Percentiles rank a stretch among this genome's conserved stretches.
These are phyloP conservation scores for Aspergillus chevalieri DNA, from an alignment of 2,329 filamentous ascomycete genomes.

Conservation along the genomic window DNA sequence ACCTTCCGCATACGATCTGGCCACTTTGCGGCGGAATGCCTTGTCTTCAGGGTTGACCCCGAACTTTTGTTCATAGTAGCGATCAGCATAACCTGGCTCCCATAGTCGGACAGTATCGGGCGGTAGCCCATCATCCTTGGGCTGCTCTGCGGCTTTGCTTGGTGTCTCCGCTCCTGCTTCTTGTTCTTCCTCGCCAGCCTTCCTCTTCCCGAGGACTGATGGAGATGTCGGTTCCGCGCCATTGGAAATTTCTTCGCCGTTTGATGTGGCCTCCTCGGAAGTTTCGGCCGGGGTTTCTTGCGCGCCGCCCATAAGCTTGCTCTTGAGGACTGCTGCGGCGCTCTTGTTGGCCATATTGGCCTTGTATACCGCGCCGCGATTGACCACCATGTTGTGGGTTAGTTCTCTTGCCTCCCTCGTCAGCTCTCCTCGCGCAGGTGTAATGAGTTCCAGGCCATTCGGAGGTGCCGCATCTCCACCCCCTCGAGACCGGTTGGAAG, in stretches of 20 bases:
- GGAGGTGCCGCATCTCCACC: slow-evolving; percentile 33
- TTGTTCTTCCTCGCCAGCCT: slow-evolving; percentile 62
- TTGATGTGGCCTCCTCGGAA: slow-evolving; percentile 18
- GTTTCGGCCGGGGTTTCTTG: slow-evolving; percentile 17
- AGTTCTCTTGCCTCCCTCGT: slow-evolving; percentile 54
- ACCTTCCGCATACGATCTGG: slow-evolving; percentile 85
- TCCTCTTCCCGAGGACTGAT: slow-evolving; percentile 48
- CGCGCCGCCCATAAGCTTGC: slow-evolving; percentile 57
- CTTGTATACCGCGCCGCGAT: slow-evolving; percentile 59
- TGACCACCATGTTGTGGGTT: slow-evolving; percentile 84
- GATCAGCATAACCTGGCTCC: slow-evolving; percentile 91
- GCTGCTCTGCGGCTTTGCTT: slow-evolving; percentile 49
- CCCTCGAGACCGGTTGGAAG: slow-evolving; percentile 19
- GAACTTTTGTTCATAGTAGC: slow-evolving; percentile 98
- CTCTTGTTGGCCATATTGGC: slow-evolving; percentile 86
- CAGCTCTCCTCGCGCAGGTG: slow-evolving; percentile 50
- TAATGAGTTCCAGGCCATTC: slow-evolving; percentile 51
- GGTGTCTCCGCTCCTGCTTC: slow-evolving; percentile 51
- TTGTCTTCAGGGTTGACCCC: slow-evolving; percentile 72
- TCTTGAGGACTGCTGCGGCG: slow-evolving; percentile 81
- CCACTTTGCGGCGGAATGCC: slow-evolving; percentile 83
- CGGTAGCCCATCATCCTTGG: slow-evolving; percentile 56
- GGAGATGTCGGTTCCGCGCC: slow-evolving; percentile 23
- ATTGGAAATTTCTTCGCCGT: slow-evolving; percentile 20
- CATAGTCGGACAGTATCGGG: slow-evolving; percentile 82